Conservation (phyloP, 2,329 filamentous ascomycete species). For the Penicillium sp. region DNA sequence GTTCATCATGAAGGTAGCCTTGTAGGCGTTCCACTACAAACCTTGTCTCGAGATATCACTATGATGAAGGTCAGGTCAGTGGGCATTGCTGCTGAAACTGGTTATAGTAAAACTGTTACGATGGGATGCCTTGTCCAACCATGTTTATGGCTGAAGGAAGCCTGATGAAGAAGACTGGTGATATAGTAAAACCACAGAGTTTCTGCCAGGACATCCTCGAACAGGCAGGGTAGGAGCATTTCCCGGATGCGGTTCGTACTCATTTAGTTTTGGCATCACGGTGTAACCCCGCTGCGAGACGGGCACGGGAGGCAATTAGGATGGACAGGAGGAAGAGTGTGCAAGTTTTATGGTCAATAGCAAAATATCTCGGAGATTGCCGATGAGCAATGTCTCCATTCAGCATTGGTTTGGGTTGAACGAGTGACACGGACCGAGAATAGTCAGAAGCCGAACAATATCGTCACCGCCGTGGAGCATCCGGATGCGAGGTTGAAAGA, state of each 20-base stretch:
- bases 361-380: slow-evolving; percentile 24
- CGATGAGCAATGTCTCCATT: neutral
- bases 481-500: neutral
- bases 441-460: neutral
- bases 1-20: neutral
- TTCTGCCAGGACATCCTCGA: slow-evolving; percentile 3
- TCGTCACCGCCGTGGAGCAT: neutral
- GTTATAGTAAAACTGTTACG: neutral
- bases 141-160: slow-evolving; percentile 3
- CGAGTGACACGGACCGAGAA: slow-evolving; percentile 14
- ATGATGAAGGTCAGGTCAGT: neutral
- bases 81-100: slow-evolving; percentile 4
- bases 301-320: neutral
- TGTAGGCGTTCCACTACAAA: neutral
- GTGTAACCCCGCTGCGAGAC: slow-evolving; percentile 18
- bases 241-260: slow-evolving; percentile 19
- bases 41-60: neutral
- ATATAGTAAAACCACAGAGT: no score
- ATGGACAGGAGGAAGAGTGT: neutral
- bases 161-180: neutral
- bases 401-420: slow-evolving; percentile 5
- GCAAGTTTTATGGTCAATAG: neutral
- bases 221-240: slow-evolving; percentile 15
- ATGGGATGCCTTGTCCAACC: slow-evolving; percentile 25
- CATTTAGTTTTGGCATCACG: slow-evolving; percentile 22